phyloP scores from a whole-genome alignment of 1,139 yeast genomes.

The Suhomyces maxii region DNA sequence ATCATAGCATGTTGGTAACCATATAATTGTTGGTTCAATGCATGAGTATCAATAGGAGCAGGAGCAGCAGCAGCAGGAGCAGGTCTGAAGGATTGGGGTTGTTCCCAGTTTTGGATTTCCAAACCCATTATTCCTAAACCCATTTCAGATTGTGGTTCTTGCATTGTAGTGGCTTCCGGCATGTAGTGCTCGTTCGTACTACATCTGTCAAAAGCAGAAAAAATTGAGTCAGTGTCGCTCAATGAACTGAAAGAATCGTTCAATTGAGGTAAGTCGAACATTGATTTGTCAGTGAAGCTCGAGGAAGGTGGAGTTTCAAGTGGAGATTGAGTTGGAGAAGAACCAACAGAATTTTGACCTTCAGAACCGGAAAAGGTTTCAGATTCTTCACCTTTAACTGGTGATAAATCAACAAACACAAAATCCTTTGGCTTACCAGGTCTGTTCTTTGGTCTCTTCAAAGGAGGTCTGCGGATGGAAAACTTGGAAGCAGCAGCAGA shows the following conservation, averaged over 20 bases:
- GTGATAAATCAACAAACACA: constrained; percentile 56
- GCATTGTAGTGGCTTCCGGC: constrained; percentile 8
- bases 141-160: constrained; percentile 11
- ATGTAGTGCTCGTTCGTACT: constrained; percentile 14
- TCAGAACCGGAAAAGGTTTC: constrained; percentile 11
- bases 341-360: constrained; percentile 1
- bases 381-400: constrained; percentile 39
- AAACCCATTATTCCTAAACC: constrained; percentile 30
- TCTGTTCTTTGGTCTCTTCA: constrained; percentile 51
- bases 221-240: constrained; percentile 14
- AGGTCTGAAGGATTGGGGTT: constrained; percentile 6
- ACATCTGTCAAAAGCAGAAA: constrained; percentile 13
- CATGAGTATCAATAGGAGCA: constrained; percentile 7
- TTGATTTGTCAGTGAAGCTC: constrained; percentile 5
- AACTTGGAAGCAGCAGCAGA: constrained; percentile 38
- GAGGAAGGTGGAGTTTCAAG: constrained; percentile 7
- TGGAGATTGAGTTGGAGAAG: constrained; percentile 11
- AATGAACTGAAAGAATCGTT: constrained; percentile 14
- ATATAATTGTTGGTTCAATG: constrained; percentile 18
- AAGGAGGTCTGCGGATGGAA: constrained; percentile 45
- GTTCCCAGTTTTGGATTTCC: constrained; percentile 15
- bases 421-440: constrained; percentile 56
- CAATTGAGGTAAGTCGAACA: constrained; percentile 17
- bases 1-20: constrained; percentile 27
- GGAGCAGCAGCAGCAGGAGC: neutral